Conservation (phyloP, 2,329 filamentous ascomycete genomes). For the Fusarium transvaalense region DNA sequence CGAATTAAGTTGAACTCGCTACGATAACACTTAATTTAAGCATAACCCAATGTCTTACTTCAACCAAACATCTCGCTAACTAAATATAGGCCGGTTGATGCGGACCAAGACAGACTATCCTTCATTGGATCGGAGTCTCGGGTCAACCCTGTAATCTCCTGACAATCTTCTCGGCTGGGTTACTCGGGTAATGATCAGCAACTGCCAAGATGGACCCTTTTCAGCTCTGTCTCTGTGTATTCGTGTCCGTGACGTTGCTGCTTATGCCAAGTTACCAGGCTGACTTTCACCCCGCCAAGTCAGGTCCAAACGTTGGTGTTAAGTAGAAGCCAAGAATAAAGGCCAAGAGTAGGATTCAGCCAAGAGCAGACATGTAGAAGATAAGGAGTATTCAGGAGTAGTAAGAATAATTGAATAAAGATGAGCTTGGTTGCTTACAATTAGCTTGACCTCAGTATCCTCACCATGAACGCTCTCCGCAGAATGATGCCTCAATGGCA, state of each 20-base stretch:
- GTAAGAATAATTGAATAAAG: not conserved
- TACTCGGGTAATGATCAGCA: not conserved
- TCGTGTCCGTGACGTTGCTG: too few relatives aligned
- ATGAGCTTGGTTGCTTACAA: not conserved
- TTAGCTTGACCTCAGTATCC: too few relatives aligned
- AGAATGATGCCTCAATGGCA: not conserved
- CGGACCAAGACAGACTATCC: not conserved
- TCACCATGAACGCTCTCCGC: not conserved
- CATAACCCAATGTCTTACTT: too few relatives aligned
- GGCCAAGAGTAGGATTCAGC: not conserved
- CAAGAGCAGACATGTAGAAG: not conserved
- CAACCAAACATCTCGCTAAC: too few relatives aligned
- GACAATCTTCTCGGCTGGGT: not conserved
- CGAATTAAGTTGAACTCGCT: too few relatives aligned
- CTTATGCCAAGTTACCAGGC: not conserved
- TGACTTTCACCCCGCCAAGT: not conserved
- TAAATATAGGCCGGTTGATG: not conserved
- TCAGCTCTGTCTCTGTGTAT: not conserved
- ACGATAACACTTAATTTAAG: too few relatives aligned
- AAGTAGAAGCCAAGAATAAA: not conserved
- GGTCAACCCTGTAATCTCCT: not conserved
- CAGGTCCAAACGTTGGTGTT: not conserved
- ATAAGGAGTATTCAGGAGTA: not conserved
- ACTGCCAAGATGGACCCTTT: not conserved
- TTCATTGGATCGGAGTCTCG: not conserved